Evolutionary conservation across 2,329 filamentous ascomycete genomes (phyloP).

Genomic region (Aspergillus fumigatiaffinis): DNA sequence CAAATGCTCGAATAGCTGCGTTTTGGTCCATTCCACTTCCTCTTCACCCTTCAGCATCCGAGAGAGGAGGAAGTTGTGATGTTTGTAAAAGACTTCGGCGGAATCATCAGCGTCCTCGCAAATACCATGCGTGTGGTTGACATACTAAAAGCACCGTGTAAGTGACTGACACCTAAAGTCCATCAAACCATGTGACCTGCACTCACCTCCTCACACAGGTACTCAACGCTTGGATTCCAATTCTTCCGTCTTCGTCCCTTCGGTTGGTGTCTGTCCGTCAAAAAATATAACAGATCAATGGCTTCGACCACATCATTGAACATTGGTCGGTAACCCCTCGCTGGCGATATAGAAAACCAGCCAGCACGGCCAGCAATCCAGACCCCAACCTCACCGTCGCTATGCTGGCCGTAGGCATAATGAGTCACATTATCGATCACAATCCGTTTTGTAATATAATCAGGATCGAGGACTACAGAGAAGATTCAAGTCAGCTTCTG

Average conservation of each 20-base stretch:
- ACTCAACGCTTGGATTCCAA: conserved; percentile 35
- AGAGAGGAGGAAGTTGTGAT: conserved; percentile 43
- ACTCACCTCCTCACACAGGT: conserved; percentile 40
- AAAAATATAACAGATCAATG: conserved; percentile 57
- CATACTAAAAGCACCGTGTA: conserved; percentile 29
- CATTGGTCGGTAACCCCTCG: conserved; percentile 49
- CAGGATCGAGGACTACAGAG: conserved; percentile 33
- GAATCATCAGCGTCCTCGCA: conserved; percentile 45
- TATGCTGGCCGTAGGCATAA: conserved; percentile 49
- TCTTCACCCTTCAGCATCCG: conserved; percentile 46
- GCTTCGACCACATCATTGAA: conserved; percentile 57
- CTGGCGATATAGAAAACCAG: conserved; percentile 58
- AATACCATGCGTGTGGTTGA: conserved; percentile 39
- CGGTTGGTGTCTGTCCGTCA: conserved; percentile 54
- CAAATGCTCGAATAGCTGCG: conserved; percentile 43
- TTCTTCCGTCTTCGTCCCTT: conserved; percentile 31
- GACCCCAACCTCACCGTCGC: conserved; percentile 53
- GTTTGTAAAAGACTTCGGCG: conserved; percentile 44
- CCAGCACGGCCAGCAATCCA: conserved; percentile 61
- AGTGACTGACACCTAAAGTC: not conserved
- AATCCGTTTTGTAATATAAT: conserved; percentile 41
- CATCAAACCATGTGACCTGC: not conserved
- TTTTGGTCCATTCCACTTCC: conserved; percentile 42
- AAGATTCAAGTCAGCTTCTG: not conserved
- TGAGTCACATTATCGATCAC: conserved; percentile 48